phyloP scores from a whole-genome alignment of 2,329 filamentous ascomycete genomes.

The Talaromyces sp. region DNA sequence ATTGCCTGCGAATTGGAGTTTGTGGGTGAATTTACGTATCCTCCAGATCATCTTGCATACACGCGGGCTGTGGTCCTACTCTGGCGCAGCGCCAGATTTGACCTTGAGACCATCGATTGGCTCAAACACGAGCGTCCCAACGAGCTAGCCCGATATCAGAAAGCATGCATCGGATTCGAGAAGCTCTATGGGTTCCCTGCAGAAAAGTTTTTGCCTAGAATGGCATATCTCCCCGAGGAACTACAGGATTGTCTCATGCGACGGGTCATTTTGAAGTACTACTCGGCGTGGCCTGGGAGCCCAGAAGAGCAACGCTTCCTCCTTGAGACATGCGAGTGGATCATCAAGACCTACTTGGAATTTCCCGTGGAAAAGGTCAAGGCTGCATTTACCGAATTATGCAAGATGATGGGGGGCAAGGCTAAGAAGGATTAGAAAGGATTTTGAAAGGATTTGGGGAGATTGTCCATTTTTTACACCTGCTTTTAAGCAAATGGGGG shows the following conservation, averaged over 20 bases:
- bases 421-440: too few species aligned
- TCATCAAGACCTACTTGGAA: background rate
- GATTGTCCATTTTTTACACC: background rate
- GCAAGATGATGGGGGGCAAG: background rate
- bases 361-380: background rate
- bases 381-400: background rate
- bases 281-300: background rate
- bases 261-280: background rate
- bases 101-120: background rate
- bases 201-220: background rate
- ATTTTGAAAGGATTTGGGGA: too few species aligned
- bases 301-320: background rate
- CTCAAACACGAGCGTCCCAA: background rate
- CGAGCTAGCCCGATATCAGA: background rate
- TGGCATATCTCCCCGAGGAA: slow-evolving; percentile 6
- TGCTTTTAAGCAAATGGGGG: background rate
- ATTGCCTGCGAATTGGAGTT: background rate
- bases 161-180: background rate
- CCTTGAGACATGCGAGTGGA: slow-evolving; percentile 5
- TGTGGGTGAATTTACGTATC: background rate
- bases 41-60: background rate
- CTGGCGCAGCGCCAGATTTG: background rate
- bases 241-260: background rate
- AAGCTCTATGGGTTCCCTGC: background rate
- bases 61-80: background rate